Evolutionary conservation across 345 rosid genomes (phyloP), one percentile per base, ranked within the genome.

Genomic region (Populus ilicifolia): DNA sequence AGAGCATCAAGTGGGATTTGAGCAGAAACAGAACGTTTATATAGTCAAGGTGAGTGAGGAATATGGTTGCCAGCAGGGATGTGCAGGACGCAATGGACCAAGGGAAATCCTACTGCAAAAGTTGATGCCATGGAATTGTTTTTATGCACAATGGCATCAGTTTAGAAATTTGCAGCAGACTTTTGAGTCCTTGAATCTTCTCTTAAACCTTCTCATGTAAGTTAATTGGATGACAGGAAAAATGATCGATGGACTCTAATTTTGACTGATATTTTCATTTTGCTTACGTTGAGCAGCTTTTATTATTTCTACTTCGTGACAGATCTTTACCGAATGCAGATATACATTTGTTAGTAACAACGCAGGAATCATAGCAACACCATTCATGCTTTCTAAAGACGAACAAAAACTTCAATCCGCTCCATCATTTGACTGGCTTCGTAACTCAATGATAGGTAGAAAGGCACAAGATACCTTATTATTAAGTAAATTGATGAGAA

Each of bases 1-100:
- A 97, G 93, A 83, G 93, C 93, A 72, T 90, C 97, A 21, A 92
- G 92, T 76, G 97, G 97, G 67, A 88, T 92, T 73, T 93, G 94
- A 2, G 67, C 81, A 44, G 97, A 92, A 86, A 93, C 98, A 4
- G 75, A 88, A 0, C 88, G 64, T 63, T 6, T 70, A 77, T n/a
- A 52, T 48, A n/a, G n/a, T 71, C 29, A 35, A 48, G 76, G 80
- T 30, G 16, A 41, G 77, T 72, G n/a, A 76, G 77, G 52, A 76
- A 80, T 25, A 10, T 20, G 9, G 64, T 71, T 4, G 73, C 73
- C 30, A 77, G 83, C 18, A 54, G 23, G 71, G 61, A 21, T 16
- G 84, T 70, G 0, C 78, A 64, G 41, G 75, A 78, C 16, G 39
- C 75, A 38, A 80, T 85, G 21, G n/a, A 41, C 79, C 16, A 74